phyloP scores from a whole-genome alignment of 306 rosid species.

The Cicer yamashitae region DNA sequence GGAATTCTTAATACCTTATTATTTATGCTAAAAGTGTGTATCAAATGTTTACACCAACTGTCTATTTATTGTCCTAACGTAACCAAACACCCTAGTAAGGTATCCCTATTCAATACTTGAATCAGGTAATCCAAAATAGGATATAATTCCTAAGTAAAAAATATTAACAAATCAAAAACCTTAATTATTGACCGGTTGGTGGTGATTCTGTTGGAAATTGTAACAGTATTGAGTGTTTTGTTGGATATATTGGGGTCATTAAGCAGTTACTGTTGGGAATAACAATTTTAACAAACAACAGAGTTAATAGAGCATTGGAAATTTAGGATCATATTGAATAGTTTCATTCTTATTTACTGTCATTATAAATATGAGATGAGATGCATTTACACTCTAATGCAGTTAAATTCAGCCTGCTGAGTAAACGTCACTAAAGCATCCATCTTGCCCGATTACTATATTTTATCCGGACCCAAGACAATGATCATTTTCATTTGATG shows the following conservation, averaged over 20 bases:
- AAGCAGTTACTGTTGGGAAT: neutral
- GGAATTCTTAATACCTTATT: neutral
- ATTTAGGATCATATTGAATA: neutral
- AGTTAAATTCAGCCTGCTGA: neutral
- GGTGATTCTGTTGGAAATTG: neutral
- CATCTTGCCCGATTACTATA: slow-evolving; percentile 6
- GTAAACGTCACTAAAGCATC: neutral
- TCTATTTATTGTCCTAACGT: slow-evolving; percentile 6
- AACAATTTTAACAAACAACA: neutral
- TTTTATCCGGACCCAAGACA: slow-evolving; percentile 1
- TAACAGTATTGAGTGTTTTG: neutral
- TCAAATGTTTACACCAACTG: neutral
- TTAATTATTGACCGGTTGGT: neutral
- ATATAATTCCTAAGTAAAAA: neutral
- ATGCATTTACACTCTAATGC: neutral
- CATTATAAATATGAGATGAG: neutral
- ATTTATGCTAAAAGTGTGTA: neutral
- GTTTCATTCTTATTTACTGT: slow-evolving; percentile 1
- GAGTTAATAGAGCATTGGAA: slow-evolving; percentile 17
- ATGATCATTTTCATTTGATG: slow-evolving; percentile 10
- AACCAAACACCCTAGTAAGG: neutral
- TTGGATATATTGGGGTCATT: slow-evolving; percentile 8
- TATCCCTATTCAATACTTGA: slow-evolving; percentile 1
- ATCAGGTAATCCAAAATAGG: slow-evolving; percentile 7
- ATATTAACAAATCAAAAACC: neutral